phyloP scores from a whole-genome alignment of 2,329 filamentous ascomycete genomes.

The Sphaerulina musiva region DNA sequence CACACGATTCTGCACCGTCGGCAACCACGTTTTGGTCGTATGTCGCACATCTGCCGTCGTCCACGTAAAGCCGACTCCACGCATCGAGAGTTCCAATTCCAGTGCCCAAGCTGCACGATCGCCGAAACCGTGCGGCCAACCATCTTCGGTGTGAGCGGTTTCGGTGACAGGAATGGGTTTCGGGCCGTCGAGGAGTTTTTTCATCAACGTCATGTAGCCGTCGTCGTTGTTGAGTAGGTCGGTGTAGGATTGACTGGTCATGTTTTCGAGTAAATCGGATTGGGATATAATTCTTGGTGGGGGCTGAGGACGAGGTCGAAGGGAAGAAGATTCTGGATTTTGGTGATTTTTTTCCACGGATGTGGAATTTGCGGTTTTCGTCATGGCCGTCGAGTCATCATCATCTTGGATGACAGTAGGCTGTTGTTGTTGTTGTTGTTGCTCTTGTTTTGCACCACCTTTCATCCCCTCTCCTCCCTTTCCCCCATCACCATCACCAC shows the following conservation, averaged over 20 bases:
- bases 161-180: slow-evolving; percentile 34
- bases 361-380: neutral
- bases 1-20: slow-evolving; percentile 35
- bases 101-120: slow-evolving; percentile 42
- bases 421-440: too few species aligned
- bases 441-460: too few species aligned
- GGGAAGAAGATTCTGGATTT: too few species aligned
- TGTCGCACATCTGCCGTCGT: slow-evolving; percentile 42
- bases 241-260: slow-evolving; percentile 23
- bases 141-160: slow-evolving; percentile 36
- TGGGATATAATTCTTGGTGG: slow-evolving; percentile 12
- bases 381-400: neutral
- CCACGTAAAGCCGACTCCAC: slow-evolving; percentile 43
- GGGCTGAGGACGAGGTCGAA: too few species aligned
- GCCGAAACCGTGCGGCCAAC: slow-evolving; percentile 35
- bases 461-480: too few species aligned
- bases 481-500: too few species aligned
- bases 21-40: slow-evolving; percentile 41
- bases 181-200: slow-evolving; percentile 22
- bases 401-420: too few species aligned
- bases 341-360: neutral
- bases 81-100: slow-evolving; percentile 41
- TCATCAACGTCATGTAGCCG: slow-evolving; percentile 18
- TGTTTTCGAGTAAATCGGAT: slow-evolving; percentile 24
- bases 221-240: slow-evolving; percentile 19